Percentiles rank a stretch among this genome's conserved stretches.
These are phyloP conservation scores for Ophiosphaerella korrae DNA, from an alignment of 2,329 filamentous ascomycete genomes.

Conservation along the genomic window DNA sequence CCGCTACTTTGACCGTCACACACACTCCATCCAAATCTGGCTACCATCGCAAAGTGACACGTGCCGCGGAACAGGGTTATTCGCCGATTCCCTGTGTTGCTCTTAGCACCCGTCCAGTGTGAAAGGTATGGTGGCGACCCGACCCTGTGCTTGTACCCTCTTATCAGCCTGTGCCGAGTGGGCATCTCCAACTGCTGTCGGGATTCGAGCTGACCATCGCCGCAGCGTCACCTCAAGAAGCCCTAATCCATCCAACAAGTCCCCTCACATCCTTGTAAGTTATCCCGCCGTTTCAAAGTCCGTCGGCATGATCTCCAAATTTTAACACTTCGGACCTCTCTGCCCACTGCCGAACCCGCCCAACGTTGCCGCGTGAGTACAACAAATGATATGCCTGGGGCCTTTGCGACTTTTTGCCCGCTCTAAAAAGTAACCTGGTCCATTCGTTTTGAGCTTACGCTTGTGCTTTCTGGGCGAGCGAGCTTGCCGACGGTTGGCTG, in stretches of 20 bases:
- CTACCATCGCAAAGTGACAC: slow-evolving; percentile 23
- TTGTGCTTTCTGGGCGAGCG: slow-evolving; percentile 13
- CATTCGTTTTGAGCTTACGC: slow-evolving; percentile 10
- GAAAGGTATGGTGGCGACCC: slow-evolving; percentile 35
- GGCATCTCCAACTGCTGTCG: slow-evolving; percentile 21
- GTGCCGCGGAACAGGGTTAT: slow-evolving; percentile 22
- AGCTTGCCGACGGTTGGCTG: slow-evolving; percentile 22
- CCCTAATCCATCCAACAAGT: slow-evolving; percentile 16
- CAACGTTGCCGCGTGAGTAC: neutral
- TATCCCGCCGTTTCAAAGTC: slow-evolving; percentile 15
- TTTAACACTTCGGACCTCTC: slow-evolving; percentile 6
- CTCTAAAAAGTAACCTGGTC: neutral
- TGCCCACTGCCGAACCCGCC: neutral
- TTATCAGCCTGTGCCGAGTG: slow-evolving; percentile 27
- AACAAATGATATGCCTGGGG: neutral
- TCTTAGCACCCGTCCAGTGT: slow-evolving; percentile 25
- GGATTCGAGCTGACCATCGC: slow-evolving; percentile 33
- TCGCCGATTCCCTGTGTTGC: slow-evolving; percentile 23
- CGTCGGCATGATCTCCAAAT: slow-evolving; percentile 19
- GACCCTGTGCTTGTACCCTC: slow-evolving; percentile 27
- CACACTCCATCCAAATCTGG: slow-evolving; percentile 11
- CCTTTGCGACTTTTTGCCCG: neutral
- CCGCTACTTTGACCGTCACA: slow-evolving; percentile 4
- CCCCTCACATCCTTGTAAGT: slow-evolving; percentile 15
- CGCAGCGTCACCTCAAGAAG: slow-evolving; percentile 34